phyloP scores from a whole-genome alignment of 202 grass and related monocot genomes.

The Thinopyrum obtusiflorum region DNA sequence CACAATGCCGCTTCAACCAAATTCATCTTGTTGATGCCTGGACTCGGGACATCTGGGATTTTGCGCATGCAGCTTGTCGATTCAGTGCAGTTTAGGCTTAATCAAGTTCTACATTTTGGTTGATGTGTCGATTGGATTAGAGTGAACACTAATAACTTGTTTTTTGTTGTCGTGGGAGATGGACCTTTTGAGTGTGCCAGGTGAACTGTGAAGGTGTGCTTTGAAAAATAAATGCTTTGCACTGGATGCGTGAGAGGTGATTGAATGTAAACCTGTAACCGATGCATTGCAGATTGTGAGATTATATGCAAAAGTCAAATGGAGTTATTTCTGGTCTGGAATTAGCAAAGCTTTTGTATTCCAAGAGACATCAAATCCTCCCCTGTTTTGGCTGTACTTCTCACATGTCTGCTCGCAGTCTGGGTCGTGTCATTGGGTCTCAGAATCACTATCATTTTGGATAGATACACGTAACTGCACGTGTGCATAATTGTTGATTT shows the following conservation, averaged over 20 bases:
- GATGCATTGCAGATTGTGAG: background rate
- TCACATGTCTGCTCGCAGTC: background rate
- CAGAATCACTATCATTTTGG: background rate
- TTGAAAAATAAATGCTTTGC: background rate
- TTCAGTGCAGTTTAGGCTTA: background rate
- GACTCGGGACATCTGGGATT: background rate
- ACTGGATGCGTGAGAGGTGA: background rate
- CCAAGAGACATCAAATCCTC: background rate
- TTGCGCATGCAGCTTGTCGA: background rate
- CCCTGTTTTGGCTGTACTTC: background rate
- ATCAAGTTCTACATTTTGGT: background rate
- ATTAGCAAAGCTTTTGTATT: background rate
- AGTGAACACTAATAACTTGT: background rate
- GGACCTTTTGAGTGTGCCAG: background rate
- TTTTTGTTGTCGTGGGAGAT: background rate
- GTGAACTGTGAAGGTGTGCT: background rate
- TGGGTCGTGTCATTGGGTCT: background rate
- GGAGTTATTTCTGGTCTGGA: background rate
- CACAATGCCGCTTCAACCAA: background rate
- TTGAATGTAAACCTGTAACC: background rate
- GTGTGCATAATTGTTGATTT: background rate
- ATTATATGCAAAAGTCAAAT: background rate
- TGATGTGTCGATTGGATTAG: background rate
- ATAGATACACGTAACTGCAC: background rate
- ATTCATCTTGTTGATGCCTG: background rate